These are phyloP conservation scores for Cyclocybe aegerita DNA, from an alignment of 768 basidiomycete genomes.

Conservation along the genomic window DNA sequence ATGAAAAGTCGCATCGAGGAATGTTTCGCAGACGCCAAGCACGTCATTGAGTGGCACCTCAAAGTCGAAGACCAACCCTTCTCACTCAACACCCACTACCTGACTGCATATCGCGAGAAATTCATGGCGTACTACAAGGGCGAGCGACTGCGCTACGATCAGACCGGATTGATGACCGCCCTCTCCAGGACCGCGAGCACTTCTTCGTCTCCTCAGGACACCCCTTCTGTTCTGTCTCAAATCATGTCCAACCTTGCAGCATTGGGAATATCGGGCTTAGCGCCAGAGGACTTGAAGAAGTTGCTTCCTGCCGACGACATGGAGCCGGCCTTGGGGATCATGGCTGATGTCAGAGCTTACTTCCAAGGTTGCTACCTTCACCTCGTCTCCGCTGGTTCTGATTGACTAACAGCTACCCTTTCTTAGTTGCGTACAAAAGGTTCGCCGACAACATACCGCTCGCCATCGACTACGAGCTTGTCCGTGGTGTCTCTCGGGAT, in stretches of 20 bases:
- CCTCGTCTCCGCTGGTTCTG: background rate
- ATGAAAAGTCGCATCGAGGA: constrained; percentile 50
- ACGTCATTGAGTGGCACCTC: constrained; percentile 48
- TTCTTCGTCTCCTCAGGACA: background rate
- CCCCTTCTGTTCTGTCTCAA: constrained; percentile 27
- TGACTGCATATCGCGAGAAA: constrained; percentile 39
- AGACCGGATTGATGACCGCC: constrained; percentile 19
- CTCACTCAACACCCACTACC: constrained; percentile 53
- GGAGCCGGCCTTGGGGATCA: constrained; percentile 60
- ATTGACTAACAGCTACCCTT: background rate
- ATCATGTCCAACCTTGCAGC: constrained; percentile 34
- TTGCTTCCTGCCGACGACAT: constrained; percentile 49
- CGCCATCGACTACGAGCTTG: constrained; percentile 54
- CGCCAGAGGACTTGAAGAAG: constrained; percentile 44
- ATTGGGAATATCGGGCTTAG: constrained; percentile 37
- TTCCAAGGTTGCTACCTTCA: constrained; percentile 55
- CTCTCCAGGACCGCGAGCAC: constrained; percentile 15
- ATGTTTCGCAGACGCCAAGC: constrained; percentile 36
- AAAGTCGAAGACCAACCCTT: constrained; percentile 47
- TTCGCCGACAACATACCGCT: constrained; percentile 57
- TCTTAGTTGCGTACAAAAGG: constrained; percentile 56
- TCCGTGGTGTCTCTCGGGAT: constrained; percentile 47
- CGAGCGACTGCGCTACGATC: constrained; percentile 31
- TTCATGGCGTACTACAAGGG: constrained; percentile 48
- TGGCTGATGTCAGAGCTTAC: constrained; percentile 72